Evolutionary conservation across 352 stramenopile species (phyloP).

Genomic region (Achlya hypogyna): DNA sequence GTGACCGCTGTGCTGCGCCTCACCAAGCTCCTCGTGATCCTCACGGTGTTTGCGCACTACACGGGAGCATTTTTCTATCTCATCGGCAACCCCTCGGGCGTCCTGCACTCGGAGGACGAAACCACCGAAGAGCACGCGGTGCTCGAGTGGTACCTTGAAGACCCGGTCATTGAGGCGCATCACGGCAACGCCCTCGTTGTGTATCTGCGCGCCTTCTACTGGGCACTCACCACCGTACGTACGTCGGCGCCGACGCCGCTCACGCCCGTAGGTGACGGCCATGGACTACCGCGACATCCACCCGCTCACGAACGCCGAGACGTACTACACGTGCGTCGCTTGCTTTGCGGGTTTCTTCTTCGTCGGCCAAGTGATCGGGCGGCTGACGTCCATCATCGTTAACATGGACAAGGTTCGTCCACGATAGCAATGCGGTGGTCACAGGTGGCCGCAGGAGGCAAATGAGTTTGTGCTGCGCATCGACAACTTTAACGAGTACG

Average conservation of each 20-base stretch:
- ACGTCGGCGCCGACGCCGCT: not conserved
- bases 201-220: conserved; percentile 71
- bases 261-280: conserved; percentile 35
- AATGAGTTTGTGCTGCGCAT: conserved; percentile 64
- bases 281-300: conserved; percentile 65
- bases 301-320: conserved; percentile 42
- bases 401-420: conserved; percentile 45
- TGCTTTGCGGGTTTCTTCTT: conserved; percentile 72
- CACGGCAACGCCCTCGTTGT: conserved; percentile 36
- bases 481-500: conserved; percentile 58
- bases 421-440: not conserved
- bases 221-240: conserved; percentile 56
- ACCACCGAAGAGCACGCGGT: not conserved
- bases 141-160: conserved; percentile 48
- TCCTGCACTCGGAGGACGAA: conserved; percentile 17
- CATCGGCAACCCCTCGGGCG: conserved; percentile 29
- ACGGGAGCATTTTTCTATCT: conserved; percentile 59
- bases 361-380: conserved; percentile 64
- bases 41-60: conserved; percentile 56
- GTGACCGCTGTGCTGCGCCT: conserved; percentile 56
- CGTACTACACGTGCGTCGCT: conserved; percentile 51
- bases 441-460: conserved; percentile 25
- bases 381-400: conserved; percentile 67
- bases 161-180: conserved; percentile 61
- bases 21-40: conserved; percentile 49